Base-by-base conservation (phyloP, 140 eudicot species). In the Flaveria floridana region DNA sequence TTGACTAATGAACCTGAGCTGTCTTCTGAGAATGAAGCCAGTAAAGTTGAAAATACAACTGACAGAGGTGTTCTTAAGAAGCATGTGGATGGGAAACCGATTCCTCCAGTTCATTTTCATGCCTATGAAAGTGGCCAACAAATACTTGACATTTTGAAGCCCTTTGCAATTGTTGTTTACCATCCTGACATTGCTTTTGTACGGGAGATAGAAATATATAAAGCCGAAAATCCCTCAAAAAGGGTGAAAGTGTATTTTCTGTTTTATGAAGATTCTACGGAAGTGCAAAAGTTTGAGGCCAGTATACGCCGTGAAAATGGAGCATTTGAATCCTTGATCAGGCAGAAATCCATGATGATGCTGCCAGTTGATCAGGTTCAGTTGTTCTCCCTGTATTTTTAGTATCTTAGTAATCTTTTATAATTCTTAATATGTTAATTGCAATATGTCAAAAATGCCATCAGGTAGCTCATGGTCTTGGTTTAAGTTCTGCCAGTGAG, bases 271-370 rank as follows among this genome's bases (percentile, higher is more conserved):
- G 88, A 90, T 78, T 94, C 99, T 73, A 94, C 99, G 0, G 99
- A 94, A 79, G 95, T 85, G 44, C 89, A 85, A 76, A 94, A 94
- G 80, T 94, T 88, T 78, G 99, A 94, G 85, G 96, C 99, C 64
- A 87, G 99, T 79, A 79, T 90, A 68, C 89, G 96, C 42, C 85
- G 97, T 69, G 99, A 94, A 81, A 90, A 94, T 88, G 89, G 91
- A 78, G 99, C 99, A 14, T 88, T 94, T 82, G 99, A 94, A 76
- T 90, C 99, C 28, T 78, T 94, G 82, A 94, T 94, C 58, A 80
- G 99, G 71, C 99, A 90, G 82, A 94, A 94, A 76, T 94, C 99
- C 18, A 76, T 94, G 86, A 94, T 94, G 99, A 88, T 87, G 91
- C 68, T 94, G 71, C 96, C 99, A 64, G 89, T 80, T 81, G 86